A percentile compares a stretch with the other conserved stretches of the same genome.
Evolutionary conservation across 768 basidiomycete genomes (phyloP).

Genomic region (Collybiopsis luxurians): DNA sequence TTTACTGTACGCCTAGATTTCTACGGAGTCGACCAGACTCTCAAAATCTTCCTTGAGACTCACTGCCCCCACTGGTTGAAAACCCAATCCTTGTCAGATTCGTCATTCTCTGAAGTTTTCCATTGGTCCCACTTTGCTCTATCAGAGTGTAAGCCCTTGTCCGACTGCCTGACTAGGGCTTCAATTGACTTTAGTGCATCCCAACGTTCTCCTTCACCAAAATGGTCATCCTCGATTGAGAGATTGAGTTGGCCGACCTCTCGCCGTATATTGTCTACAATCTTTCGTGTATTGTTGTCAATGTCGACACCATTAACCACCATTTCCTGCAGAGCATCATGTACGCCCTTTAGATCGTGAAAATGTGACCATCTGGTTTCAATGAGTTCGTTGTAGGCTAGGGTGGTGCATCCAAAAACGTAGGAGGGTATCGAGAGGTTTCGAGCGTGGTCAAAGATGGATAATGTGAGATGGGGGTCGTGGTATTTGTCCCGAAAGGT

Average conservation of each 20-base stretch:
- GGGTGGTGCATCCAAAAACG: conserved; percentile 86
- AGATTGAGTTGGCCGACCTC: conserved; percentile 57
- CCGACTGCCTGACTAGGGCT: conserved; percentile 18
- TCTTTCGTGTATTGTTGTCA: conserved; percentile 55
- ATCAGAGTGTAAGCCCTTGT: conserved; percentile 9
- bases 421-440: conserved; percentile 76
- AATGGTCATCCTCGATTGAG: conserved; percentile 46
- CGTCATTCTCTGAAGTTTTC: conserved; percentile 36
- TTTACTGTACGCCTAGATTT: no score
- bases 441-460: conserved; percentile 79
- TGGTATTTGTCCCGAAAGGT: conserved; percentile 74
- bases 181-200: conserved; percentile 52
- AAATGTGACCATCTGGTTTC: conserved; percentile 83
- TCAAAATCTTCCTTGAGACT: no score
- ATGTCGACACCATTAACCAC: conserved; percentile 68
- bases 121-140: conserved; percentile 39
- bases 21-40: no score
- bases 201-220: conserved; percentile 51
- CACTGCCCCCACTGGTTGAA: conserved; percentile 57
- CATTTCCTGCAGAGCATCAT: conserved; percentile 80
- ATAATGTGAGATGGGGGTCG: conserved; percentile 79
- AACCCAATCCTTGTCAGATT: conserved; percentile 38
- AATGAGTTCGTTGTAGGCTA: conserved; percentile 86
- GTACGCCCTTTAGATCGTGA: conserved; percentile 76
- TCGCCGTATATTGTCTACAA: conserved; percentile 62